A percentile compares a stretch with the other conserved stretches of the same genome.
Conservation (phyloP, 2,329 filamentous ascomycete genomes). For the Nemania diffusa region DNA sequence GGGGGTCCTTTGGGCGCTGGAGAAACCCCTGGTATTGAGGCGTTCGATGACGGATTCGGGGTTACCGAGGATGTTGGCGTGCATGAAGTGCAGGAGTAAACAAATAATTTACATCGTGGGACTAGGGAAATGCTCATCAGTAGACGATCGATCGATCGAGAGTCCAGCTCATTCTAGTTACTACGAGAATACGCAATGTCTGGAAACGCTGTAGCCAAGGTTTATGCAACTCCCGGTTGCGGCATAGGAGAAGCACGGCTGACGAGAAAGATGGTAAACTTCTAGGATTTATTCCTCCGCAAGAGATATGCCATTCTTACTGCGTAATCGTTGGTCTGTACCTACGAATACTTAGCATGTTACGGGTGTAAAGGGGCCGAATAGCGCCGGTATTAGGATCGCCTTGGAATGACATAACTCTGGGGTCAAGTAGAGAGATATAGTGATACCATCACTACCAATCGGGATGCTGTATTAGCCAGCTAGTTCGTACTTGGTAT, state of each 20-base stretch:
- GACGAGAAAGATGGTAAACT: neutral
- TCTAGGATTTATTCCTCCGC: neutral
- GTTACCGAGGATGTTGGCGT: conserved; percentile 10
- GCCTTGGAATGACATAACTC: neutral
- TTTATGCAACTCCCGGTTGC: neutral
- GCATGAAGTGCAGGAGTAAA: conserved; percentile 15
- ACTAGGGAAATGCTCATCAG: neutral
- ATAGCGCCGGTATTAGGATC: neutral
- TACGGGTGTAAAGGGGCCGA: neutral
- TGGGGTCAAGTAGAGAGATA: neutral
- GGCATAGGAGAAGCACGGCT: neutral
- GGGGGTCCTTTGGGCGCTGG: conserved; percentile 10
- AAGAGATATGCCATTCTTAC: neutral
- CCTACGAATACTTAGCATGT: neutral
- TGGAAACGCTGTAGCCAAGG: neutral
- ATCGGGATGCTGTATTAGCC: neutral
- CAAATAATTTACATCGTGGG: neutral
- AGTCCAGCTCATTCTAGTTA: neutral
- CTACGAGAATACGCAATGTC: neutral
- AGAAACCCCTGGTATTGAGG: neutral
- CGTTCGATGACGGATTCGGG: conserved; percentile 17
- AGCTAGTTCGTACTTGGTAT: neutral
- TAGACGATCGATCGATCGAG: neutral
- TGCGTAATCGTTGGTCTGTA: too few relatives aligned
- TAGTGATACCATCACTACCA: neutral